Evolutionary conservation across 2,329 filamentous ascomycete genomes (phyloP).

Genomic region (Microascus cirrosus): DNA sequence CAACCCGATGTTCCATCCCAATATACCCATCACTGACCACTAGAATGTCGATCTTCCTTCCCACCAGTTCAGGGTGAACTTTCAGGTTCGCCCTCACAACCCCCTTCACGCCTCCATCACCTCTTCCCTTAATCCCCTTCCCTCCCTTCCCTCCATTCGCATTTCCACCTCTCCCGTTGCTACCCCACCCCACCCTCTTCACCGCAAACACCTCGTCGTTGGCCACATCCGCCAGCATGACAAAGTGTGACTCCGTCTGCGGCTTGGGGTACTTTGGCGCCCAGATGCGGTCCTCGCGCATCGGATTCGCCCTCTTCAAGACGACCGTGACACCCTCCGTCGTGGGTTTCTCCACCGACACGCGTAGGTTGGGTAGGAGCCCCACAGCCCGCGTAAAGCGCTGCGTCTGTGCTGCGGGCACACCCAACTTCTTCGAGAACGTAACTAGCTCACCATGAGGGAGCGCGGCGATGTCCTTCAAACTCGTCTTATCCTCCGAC

Average conservation of each 20-base stretch:
- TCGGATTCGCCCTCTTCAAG: slow-evolving; percentile 55
- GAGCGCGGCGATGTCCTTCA: slow-evolving; percentile 27
- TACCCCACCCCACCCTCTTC: slow-evolving; percentile 70
- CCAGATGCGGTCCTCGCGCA: slow-evolving; percentile 64
- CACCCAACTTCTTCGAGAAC: slow-evolving; percentile 37
- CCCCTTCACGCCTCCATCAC: slow-evolving; percentile 31
- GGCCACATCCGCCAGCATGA: slow-evolving; percentile 57
- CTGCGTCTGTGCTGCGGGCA: slow-evolving; percentile 30
- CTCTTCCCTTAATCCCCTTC: slow-evolving; percentile 6
- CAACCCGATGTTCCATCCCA: slow-evolving; percentile 49
- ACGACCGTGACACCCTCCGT: slow-evolving; percentile 44
- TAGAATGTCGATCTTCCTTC: slow-evolving; percentile 57
- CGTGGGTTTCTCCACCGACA: slow-evolving; percentile 40
- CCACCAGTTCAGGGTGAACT: slow-evolving; percentile 36
- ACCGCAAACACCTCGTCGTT: slow-evolving; percentile 73
- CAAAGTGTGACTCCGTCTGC: slow-evolving; percentile 89
- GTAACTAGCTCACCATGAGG: slow-evolving; percentile 14
- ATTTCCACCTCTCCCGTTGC: slow-evolving; percentile 8
- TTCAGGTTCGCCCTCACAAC: slow-evolving; percentile 47
- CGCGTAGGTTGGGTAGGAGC: slow-evolving; percentile 56
- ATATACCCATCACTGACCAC: slow-evolving; percentile 84
- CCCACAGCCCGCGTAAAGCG: slow-evolving; percentile 49
- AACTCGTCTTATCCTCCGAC: slow-evolving; percentile 26
- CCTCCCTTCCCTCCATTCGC: neutral
- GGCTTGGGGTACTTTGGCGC: slow-evolving; percentile 88